phyloP scores from a whole-genome alignment of 108 stramenopile genomes.

The Fragilaria crotonensis region DNA sequence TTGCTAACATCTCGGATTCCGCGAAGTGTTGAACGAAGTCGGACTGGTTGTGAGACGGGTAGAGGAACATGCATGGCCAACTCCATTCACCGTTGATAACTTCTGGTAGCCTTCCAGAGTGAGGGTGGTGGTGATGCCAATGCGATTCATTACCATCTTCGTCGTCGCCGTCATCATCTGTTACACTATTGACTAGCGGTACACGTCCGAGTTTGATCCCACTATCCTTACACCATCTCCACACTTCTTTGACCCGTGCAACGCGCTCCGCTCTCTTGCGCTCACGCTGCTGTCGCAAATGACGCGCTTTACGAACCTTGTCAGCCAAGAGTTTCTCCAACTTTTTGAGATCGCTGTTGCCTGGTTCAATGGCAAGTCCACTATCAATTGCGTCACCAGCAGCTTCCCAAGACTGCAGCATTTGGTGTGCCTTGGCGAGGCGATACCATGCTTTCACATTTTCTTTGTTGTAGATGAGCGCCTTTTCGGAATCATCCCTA shows the following conservation, averaged over 20 bases:
- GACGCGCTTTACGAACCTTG: slow-evolving; percentile 55
- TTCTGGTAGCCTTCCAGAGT: slow-evolving; percentile 63
- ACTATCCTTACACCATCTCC: slow-evolving; percentile 77
- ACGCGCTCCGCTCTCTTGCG: slow-evolving; percentile 68
- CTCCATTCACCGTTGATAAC: slow-evolving; percentile 37
- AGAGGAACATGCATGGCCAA: slow-evolving; percentile 82
- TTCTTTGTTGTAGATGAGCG: slow-evolving; percentile 47
- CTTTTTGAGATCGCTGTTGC: slow-evolving; percentile 65
- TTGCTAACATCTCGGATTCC: slow-evolving; percentile 73
- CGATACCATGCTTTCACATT: slow-evolving; percentile 87
- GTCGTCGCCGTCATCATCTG: slow-evolving; percentile 60
- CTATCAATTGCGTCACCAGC: slow-evolving; percentile 76
- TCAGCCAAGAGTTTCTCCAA: slow-evolving; percentile 47
- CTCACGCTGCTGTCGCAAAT: slow-evolving; percentile 73
- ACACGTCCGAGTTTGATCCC: slow-evolving; percentile 65
- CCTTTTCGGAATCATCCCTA: slow-evolving; percentile 62
- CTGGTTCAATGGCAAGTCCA: slow-evolving; percentile 50
- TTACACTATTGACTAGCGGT: slow-evolving; percentile 65
- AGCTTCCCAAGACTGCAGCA: slow-evolving; percentile 74
- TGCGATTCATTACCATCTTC: slow-evolving; percentile 43
- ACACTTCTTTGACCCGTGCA: slow-evolving; percentile 66
- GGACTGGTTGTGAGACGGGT: slow-evolving; percentile 79
- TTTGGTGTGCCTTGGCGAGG: slow-evolving; percentile 78
- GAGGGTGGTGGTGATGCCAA: slow-evolving; percentile 85
- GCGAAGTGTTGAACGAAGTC: slow-evolving; percentile 78